phyloP scores from a whole-genome alignment of 345 rosid species.

The Dipteronia sinensis region DNA sequence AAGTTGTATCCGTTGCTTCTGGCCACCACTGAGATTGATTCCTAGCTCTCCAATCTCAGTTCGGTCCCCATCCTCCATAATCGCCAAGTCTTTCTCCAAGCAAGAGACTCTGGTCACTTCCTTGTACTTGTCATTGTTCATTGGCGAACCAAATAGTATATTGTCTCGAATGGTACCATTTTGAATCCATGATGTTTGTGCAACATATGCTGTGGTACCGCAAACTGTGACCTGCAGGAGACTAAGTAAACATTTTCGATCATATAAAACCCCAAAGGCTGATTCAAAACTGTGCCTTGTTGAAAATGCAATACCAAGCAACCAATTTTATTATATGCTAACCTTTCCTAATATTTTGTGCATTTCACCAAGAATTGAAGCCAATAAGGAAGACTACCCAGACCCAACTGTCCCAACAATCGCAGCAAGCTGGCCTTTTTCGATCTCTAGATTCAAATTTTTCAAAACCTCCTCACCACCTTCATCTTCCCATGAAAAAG shows the following conservation, averaged over 20 bases:
- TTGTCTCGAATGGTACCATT: constrained; percentile 87
- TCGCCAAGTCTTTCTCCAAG: constrained; percentile 77
- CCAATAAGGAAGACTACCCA: constrained; percentile 82
- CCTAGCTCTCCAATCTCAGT: constrained; percentile 97
- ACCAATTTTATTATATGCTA: too few species aligned
- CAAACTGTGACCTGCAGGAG: constrained; percentile 65
- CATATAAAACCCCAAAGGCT: background rate
- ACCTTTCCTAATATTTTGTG: constrained; percentile 79
- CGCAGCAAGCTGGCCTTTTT: constrained; percentile 76
- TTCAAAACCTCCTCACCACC: constrained; percentile 49
- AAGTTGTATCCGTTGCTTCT: constrained; percentile 91
- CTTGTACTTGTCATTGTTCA: constrained; percentile 57
- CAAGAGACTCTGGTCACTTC: constrained; percentile 74
- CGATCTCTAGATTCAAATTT: constrained; percentile 56
- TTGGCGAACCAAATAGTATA: constrained; percentile 82
- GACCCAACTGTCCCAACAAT: constrained; percentile 92
- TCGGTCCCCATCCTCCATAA: constrained; percentile 92
- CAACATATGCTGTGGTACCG: constrained; percentile 86
- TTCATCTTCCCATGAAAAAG: constrained; percentile 84
- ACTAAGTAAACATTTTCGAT: background rate
- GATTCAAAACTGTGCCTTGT: background rate
- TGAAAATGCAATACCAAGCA: background rate
- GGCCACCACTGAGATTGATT: constrained; percentile 95
- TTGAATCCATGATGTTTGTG: constrained; percentile 94
- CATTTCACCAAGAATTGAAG: constrained; percentile 92